Base-by-base conservation (phyloP, 2,329 filamentous ascomycete species). In the Diplodia sapinea region DNA sequence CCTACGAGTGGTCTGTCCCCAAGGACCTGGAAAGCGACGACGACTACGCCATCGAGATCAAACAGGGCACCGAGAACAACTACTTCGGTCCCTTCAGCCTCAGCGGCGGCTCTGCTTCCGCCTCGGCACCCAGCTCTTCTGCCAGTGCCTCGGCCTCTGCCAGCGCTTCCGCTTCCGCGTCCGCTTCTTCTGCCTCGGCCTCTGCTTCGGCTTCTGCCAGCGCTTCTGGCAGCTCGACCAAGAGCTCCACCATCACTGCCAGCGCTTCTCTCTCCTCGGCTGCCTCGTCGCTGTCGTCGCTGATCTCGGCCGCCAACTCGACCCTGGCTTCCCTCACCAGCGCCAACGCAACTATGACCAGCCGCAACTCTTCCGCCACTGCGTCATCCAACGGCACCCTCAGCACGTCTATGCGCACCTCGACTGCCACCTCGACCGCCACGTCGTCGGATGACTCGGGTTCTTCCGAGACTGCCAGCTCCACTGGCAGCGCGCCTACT, bases 21-120 rank as follows among this genome's bases (percentile, higher is more conserved):
- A 74, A 72, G 29, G 75, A 72, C 49, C 78, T 88, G 33, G 72
- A 75, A 54, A 75, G 81, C 70, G 82, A 77, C 67, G 69, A 75
- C 47, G 79, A 87, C 78, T 89, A 89, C 73, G 86, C 87, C 66
- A 82, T 89, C 68, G 77, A 87, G 75, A 87, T 89, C 77, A 74
- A 72, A 15, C 86, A 88, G 74, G 83, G 80, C 68, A 77, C 74
- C 50, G 70, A 79, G 59, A 73, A 79, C 75, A 89, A 89, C 79
- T 89, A 87, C 79, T 85, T 82, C 55, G 84, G 82, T 54, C 81
- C 81, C 36, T 81, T 89, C 74, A 72, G 74, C 38, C 74, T 86
- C 55, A 75, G 77, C 43, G 81, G 81, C 50, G 57, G 36, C 79
- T 89, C 87, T 79, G 85, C 43, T 20, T 47, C 43, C 17, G 17